A percentile compares a stretch with the other conserved stretches of the same genome.
Evolutionary conservation across 1,284 basidiomycete species (phyloP).

Genomic region (Pterula multifida): DNA sequence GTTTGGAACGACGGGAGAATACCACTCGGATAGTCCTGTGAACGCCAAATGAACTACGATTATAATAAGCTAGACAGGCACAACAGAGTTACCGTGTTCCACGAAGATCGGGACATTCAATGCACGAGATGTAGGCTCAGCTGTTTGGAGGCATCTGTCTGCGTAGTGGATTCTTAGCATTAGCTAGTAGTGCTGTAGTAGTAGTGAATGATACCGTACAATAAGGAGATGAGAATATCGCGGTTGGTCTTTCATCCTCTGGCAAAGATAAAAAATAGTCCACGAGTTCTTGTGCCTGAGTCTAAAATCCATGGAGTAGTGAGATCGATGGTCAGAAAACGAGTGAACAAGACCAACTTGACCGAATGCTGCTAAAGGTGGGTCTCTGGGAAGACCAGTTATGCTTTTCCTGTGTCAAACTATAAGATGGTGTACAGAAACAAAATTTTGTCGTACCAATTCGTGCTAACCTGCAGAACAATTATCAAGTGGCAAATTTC

Average conservation of each 20-base stretch:
- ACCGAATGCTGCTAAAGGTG: slow-evolving; percentile 68
- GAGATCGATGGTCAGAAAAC: slow-evolving; percentile 3
- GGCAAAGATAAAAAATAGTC: slow-evolving; percentile 54
- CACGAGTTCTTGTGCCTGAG: slow-evolving; percentile 68
- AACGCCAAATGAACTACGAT: neutral
- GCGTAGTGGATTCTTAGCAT: slow-evolving; percentile 6
- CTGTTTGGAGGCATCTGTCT: slow-evolving; percentile 81
- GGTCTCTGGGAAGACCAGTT: slow-evolving; percentile 67
- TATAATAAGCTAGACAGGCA: neutral
- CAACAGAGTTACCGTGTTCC: slow-evolving; percentile 48
- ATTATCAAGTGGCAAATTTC: too few relatives aligned
- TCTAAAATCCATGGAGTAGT: slow-evolving; percentile 13
- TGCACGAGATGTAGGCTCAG: slow-evolving; percentile 47
- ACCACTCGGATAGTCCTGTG: slow-evolving; percentile 75
- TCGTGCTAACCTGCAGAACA: neutral
- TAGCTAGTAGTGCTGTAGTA: neutral
- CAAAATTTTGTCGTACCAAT: neutral
- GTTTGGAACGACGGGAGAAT: slow-evolving; percentile 54
- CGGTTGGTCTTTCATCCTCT: slow-evolving; percentile 56
- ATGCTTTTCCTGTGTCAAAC: slow-evolving; percentile 38
- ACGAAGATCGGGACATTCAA: slow-evolving; percentile 61
- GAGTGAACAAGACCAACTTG: slow-evolving; percentile 27
- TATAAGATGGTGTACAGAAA: slow-evolving; percentile 18
- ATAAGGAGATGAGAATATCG: slow-evolving; percentile 71
- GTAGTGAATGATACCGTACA: slow-evolving; percentile 31